These are phyloP conservation scores for Ganoderma boninense DNA, from an alignment of 1,284 basidiomycete genomes.

Conservation along the genomic window DNA sequence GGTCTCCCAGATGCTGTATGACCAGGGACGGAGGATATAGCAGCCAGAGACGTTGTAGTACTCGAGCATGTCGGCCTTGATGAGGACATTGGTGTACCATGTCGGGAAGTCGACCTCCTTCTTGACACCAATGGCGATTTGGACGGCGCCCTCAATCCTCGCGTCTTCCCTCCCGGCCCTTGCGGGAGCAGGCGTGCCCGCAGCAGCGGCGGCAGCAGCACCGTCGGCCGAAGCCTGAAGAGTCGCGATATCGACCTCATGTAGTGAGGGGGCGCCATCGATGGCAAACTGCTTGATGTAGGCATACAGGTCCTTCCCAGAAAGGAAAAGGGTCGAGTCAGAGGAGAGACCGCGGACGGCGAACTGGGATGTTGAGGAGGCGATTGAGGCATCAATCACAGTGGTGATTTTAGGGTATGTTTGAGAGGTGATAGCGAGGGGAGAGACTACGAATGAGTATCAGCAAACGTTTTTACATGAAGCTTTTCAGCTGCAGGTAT, in stretches of 20 bases:
- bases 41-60: conserved; percentile 99
- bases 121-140: conserved; percentile 93
- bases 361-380: conserved; percentile 65
- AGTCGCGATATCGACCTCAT: conserved; percentile 78
- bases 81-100: conserved; percentile 96
- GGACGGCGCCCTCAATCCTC: conserved; percentile 87
- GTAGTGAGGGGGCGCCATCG: conserved; percentile 60
- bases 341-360: conserved; percentile 83
- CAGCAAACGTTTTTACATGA: neutral
- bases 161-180: conserved; percentile 76
- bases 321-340: conserved; percentile 76
- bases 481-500: neutral
- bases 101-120: conserved; percentile 94
- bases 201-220: conserved; percentile 38
- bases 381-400: conserved; percentile 82
- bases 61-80: conserved; percentile 99
- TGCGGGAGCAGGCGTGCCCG: conserved; percentile 49
- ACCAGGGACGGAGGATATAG: conserved; percentile 98
- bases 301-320: conserved; percentile 75
- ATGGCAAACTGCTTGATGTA: conserved; percentile 80
- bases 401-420: conserved; percentile 81
- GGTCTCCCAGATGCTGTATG: conserved; percentile 96
- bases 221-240: conserved; percentile 58
- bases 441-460: conserved; percentile 67
- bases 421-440: conserved; percentile 75